phyloP scores from a whole-genome alignment of 2,329 filamentous ascomycete species.

The Alternaria sp. region DNA sequence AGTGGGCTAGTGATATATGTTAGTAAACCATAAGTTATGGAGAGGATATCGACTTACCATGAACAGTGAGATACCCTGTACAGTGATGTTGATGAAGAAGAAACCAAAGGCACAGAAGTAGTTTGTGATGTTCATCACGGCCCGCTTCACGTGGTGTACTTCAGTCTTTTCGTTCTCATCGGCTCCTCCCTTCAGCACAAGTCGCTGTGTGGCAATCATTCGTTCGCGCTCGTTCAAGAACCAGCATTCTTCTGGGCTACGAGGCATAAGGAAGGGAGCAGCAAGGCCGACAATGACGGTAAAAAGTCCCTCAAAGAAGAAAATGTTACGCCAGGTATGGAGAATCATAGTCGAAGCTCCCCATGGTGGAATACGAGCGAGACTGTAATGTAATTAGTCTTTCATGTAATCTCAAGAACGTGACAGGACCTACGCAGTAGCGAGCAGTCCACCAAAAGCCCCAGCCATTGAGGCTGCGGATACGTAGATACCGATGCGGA shows the following conservation, averaged over 20 bases:
- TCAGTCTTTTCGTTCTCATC: slow-evolving; percentile 56
- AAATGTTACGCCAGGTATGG: slow-evolving; percentile 58
- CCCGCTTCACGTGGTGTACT: slow-evolving; percentile 57
- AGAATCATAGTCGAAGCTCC: slow-evolving; percentile 54
- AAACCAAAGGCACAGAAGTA: slow-evolving; percentile 65
- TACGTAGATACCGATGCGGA: slow-evolving; percentile 64
- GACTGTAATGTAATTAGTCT: slow-evolving; percentile 13
- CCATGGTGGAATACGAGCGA: slow-evolving; percentile 58
- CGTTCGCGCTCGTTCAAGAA: slow-evolving; percentile 62
- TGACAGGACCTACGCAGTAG: slow-evolving; percentile 53
- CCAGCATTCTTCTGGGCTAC: slow-evolving; percentile 55
- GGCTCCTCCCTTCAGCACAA: slow-evolving; percentile 58
- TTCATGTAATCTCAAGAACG: not conserved
- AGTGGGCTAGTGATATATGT: slow-evolving; percentile 37
- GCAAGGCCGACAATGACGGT: slow-evolving; percentile 57
- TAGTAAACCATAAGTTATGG: not conserved
- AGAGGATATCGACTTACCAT: slow-evolving; percentile 34
- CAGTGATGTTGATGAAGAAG: slow-evolving; percentile 67
- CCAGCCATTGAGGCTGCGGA: slow-evolving; percentile 62
- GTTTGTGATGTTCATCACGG: slow-evolving; percentile 64
- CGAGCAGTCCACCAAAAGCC: slow-evolving; percentile 64
- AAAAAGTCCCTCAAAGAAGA: slow-evolving; percentile 67
- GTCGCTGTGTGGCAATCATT: slow-evolving; percentile 60
- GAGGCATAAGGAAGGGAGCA: slow-evolving; percentile 61
- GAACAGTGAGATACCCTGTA: slow-evolving; percentile 55